These are phyloP conservation scores for Anethum foeniculum DNA, from an alignment of 140 eudicot genomes.

Conservation along the genomic window DNA sequence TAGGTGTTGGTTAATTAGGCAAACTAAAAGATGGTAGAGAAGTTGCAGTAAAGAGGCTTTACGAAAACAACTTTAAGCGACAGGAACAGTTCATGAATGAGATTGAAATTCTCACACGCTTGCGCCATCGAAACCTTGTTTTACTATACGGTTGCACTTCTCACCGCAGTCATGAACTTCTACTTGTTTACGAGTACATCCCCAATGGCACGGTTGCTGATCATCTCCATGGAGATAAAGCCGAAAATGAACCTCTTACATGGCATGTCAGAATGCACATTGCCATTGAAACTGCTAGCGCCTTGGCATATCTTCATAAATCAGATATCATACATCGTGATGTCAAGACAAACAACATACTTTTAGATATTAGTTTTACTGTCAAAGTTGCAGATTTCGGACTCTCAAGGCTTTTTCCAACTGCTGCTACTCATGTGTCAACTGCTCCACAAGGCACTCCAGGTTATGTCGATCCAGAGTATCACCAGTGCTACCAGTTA, in stretches of 20 bases:
- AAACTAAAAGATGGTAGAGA: constrained; percentile 27
- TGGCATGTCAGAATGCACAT: constrained; percentile 35
- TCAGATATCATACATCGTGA: constrained; percentile 38
- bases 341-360: constrained; percentile 37
- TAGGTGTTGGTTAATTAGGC: constrained; percentile 9
- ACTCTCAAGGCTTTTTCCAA: constrained; percentile 33
- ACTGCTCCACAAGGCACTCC: constrained; percentile 47
- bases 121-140: constrained; percentile 42
- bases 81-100: constrained; percentile 43
- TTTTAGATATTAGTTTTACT: constrained; percentile 21
- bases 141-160: constrained; percentile 46
- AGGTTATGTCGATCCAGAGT: constrained; percentile 41
- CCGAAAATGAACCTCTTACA: constrained; percentile 12
- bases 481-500: constrained; percentile 30
- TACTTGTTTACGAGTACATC: constrained; percentile 41
- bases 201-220: constrained; percentile 44
- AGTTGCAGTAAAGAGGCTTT: constrained; percentile 29
- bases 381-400: constrained; percentile 48
- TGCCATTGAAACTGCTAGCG: constrained; percentile 34
- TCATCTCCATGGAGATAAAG: constrained; percentile 31
- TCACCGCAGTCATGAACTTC: constrained; percentile 31
- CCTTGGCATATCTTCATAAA: constrained; percentile 31
- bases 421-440: constrained; percentile 29
- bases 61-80: constrained; percentile 29
- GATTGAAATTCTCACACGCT: constrained; percentile 30